Base-by-base conservation (phyloP, 495 filamentous ascomycete genomes). In the Tuber brumale region DNA sequence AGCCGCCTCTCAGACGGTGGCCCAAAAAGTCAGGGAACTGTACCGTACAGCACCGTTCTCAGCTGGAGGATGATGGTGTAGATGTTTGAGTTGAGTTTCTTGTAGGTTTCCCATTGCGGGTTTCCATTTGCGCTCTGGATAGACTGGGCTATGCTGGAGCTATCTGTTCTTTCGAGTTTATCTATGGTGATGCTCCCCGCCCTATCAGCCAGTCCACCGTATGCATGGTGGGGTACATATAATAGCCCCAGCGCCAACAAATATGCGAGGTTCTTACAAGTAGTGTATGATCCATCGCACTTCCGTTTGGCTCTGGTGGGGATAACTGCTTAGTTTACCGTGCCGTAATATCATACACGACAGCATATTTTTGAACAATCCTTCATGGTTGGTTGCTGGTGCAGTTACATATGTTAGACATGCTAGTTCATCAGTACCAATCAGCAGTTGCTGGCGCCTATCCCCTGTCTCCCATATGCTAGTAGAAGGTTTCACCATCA, bases 321-420 rank as follows among this genome's bases (percentile, higher is more conserved):
- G 57, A 66, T 31, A 66, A 16, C 57, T 66, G 57, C 57, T 16
- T 31, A 66, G 31, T 31, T 66, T 66, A 31, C 12, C n/a, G 8
- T 14, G n/a, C 57, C 18, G 27, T 18, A 18, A 31, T 16, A 39
- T 39, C 37, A 39, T 39, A 31, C 27, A 16, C 7, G 8, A 27
- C 57, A 5, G 57, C 12, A 31, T 66, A 31, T 66, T 66, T 66
- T 27, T 31, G 57, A 61, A 61, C 3, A 61, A 12, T 14, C n/a
- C n/a, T 31, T 27, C n/a, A 66, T 66, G 57, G 57, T 66, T 66
- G 57, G 57, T 31, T 66, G n/a, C n/a, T 66, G n/a, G 57, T 66
- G 57, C 57, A 66, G n/a, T 66, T 66, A 10, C 7, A 16, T 39
- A 42, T 42, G 41, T 31, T 31, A 16, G 57, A 66, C 27, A 19